These are phyloP conservation scores for Ophiocordyceps unilateralis DNA, from an alignment of 2,329 filamentous ascomycete species.

Conservation along the genomic window DNA sequence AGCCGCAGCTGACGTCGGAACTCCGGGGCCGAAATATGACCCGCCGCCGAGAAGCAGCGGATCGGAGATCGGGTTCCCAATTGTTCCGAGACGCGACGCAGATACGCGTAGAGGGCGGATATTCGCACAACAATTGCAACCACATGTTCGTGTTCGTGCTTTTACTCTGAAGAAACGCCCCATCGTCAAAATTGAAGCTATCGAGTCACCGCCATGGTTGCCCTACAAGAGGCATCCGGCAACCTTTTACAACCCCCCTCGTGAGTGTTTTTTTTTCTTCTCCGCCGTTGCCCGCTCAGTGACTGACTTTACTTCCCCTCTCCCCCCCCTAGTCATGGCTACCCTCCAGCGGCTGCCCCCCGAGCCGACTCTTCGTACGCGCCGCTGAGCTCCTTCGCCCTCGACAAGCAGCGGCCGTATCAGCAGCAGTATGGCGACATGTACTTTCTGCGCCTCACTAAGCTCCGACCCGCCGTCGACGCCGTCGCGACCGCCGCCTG, in stretches of 20 bases:
- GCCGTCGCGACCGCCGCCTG: conserved; percentile 57
- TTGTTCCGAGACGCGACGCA: too few relatives aligned
- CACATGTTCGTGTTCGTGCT: too few relatives aligned
- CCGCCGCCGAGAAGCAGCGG: too few relatives aligned
- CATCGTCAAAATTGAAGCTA: too few relatives aligned
- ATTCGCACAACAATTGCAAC: too few relatives aligned
- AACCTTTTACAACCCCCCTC: conserved; percentile 16
- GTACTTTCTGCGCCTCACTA: conserved; percentile 83
- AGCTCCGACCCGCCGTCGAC: conserved; percentile 73
- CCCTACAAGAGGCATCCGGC: conserved; percentile 15
- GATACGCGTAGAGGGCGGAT: too few relatives aligned
- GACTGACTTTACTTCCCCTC: background rate
- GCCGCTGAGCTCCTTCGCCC: conserved; percentile 55
- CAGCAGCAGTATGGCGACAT: conserved; percentile 94
- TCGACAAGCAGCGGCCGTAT: conserved; percentile 60
- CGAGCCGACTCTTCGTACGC: conserved; percentile 48
- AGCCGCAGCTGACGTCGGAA: too few relatives aligned
- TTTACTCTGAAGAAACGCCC: too few relatives aligned
- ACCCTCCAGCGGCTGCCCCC: conserved; percentile 18
- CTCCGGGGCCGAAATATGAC: too few relatives aligned
- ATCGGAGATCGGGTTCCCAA: too few relatives aligned
- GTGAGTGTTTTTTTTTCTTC: conserved; percentile 7
- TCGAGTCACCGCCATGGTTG: conserved; percentile 14
- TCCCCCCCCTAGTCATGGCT: conserved; percentile 9
- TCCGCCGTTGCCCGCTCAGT: background rate